Base-by-base conservation (phyloP, 345 rosid genomes). In the Jatropha curcas region DNA sequence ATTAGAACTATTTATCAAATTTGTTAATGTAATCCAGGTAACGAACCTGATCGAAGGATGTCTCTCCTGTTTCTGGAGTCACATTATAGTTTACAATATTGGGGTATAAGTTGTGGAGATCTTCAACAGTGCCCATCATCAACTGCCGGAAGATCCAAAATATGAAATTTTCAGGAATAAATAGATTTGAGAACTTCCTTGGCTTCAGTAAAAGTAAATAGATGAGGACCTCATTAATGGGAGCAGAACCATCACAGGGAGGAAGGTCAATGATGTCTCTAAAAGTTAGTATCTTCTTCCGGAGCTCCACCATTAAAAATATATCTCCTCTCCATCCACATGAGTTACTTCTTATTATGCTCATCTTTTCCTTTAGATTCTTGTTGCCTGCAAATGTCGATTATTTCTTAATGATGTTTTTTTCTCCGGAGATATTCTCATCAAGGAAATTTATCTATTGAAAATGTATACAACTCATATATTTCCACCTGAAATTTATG, bases 261-360 rank as follows among this genome's bases (percentile, higher is more conserved):
- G 97, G 86, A 10, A 91, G 82, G 65, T 90, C 95, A 76, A 90
- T 76, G 65, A 82, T 68, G 73, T 92, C 95, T 56, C 97, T 78
- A 73, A 92, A 92, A 37, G 71, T 62, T 68, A 81, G 51, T 33
- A 88, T 88, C 84, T 85, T 90, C 70, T 86, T 82, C 24, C 85
- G 85, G 22, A 90, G 88, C 77, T 88, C 89, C 76, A 86, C 79
- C 85, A 86, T 88, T 77, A 82, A 74, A 37, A 76, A 71, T 62
- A 82, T 70, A 35, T 86, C 77, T 0, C 82, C 73, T 2, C 81
- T 16, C 65, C 77, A 82, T 75, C 77, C 77, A 6, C 73, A 73
- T 2, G 85, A 83, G 59, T 48, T 48, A n/a, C 52, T 48, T 48
- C 52, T 48, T 17, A 14, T 48, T 17, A 17, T 17, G 52, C 52